phyloP scores from a whole-genome alignment of 1,139 yeast species.

The Taphrina betulina region DNA sequence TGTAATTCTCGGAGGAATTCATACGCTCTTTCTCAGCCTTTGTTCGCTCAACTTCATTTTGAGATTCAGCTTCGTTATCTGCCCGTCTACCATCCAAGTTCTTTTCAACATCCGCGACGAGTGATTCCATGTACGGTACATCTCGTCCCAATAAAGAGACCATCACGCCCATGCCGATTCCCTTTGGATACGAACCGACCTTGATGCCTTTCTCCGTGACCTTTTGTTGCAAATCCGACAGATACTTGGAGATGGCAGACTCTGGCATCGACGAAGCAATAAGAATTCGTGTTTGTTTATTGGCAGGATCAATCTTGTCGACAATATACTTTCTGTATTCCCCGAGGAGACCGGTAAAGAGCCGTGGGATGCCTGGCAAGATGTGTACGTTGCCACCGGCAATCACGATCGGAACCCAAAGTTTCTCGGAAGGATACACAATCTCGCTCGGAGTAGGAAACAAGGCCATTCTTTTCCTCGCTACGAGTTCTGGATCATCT shows the following conservation, averaged over 20 bases:
- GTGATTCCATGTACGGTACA: constrained; percentile 12
- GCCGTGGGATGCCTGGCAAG: constrained; percentile 64
- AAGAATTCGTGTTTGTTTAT: constrained; percentile 52
- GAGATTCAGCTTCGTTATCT: constrained; percentile 11
- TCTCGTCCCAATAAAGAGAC: constrained; percentile 26
- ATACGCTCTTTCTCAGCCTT: constrained; percentile 27
- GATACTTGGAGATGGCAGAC: constrained; percentile 65
- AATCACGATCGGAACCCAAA: constrained; percentile 83
- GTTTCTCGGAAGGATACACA: constrained; percentile 54
- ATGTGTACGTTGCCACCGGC: constrained; percentile 63
- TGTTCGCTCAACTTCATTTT: constrained; percentile 10
- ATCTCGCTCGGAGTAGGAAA: constrained; percentile 49
- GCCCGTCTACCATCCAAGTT: constrained; percentile 21
- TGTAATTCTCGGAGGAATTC: constrained; percentile 8
- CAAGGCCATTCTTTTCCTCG: constrained; percentile 76
- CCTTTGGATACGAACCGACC: constrained; percentile 82
- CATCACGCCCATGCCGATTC: constrained; percentile 53
- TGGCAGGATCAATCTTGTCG: constrained; percentile 43
- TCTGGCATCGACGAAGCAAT: constrained; percentile 65
- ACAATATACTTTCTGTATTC: constrained; percentile 46
- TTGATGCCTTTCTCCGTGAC: constrained; percentile 55
- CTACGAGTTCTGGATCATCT: constrained; percentile 51
- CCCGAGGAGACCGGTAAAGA: constrained; percentile 58
- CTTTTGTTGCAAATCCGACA: constrained; percentile 54
- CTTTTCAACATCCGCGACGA: constrained; percentile 29